Percentiles rank a stretch among this genome's conserved stretches.
Conservation (phyloP, 73 alveolate species). For the Paraurostyla sp. region DNA sequence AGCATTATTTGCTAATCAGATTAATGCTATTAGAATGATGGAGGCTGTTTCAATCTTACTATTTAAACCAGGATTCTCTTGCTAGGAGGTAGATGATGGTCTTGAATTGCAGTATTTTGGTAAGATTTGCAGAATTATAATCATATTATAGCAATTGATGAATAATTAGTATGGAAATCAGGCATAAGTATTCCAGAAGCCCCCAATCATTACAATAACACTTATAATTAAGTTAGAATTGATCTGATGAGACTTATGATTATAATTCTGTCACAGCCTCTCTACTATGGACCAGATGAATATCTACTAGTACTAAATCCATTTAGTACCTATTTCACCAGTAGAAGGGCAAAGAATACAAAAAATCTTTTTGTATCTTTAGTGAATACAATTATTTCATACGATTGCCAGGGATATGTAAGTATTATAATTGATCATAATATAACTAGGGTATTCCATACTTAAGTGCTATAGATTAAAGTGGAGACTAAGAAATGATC, state of each 20-base stretch:
- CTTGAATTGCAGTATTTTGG: slow-evolving; percentile 36
- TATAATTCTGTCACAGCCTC: slow-evolving; percentile 55
- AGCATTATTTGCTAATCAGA: slow-evolving; percentile 46
- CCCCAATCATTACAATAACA: slow-evolving; percentile 52
- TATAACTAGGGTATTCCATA: slow-evolving; percentile 65
- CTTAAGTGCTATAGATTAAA: slow-evolving; percentile 60
- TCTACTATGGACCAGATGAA: slow-evolving; percentile 74
- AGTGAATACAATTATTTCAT: slow-evolving; percentile 53
- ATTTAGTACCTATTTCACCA: slow-evolving; percentile 65
- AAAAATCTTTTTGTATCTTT: slow-evolving; percentile 72
- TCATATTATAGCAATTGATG: slow-evolving; percentile 51
- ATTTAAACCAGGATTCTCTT: slow-evolving; percentile 75
- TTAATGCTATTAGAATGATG: slow-evolving; percentile 64
- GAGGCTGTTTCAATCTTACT: slow-evolving; percentile 61
- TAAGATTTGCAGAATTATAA: neutral
- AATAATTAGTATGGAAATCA: slow-evolving; percentile 64
- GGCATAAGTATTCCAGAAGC: slow-evolving; percentile 71
- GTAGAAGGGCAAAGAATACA: slow-evolving; percentile 71
- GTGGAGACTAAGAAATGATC: slow-evolving; percentile 59
- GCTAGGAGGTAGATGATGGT: slow-evolving; percentile 47
- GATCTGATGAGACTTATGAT: slow-evolving; percentile 57
- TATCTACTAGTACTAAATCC: slow-evolving; percentile 70
- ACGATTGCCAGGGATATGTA: slow-evolving; percentile 72
- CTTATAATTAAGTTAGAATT: slow-evolving; percentile 51
- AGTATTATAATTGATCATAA: neutral